Evolutionary conservation across 192 early-diverging fungal genomes (phyloP), one percentile per base, ranked within the genome.

Genomic region (Mortierella hygrophila): DNA sequence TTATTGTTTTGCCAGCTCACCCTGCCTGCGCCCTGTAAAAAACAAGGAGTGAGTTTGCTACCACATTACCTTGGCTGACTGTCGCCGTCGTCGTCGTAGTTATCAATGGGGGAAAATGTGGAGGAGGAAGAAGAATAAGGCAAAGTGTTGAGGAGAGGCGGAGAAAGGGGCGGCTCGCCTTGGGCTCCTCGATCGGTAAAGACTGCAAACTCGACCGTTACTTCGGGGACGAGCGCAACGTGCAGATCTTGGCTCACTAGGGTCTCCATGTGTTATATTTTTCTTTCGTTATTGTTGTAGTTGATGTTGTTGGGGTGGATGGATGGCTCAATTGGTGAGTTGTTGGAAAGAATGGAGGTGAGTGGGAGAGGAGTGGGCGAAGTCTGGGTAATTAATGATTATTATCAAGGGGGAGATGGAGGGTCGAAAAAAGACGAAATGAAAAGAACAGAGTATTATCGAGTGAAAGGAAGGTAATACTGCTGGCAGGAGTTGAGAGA

Each of bases 161-260:
- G 55, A 23, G 55, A 57, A 26, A 57, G 10, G 8, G 55, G 55
- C 0, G 55, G 55, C 55, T 57, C 55, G n/a, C n/a, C 55, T 0
- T 57, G 55, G 21, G 55, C 55, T 57, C 55, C 23, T 57, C 55
- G 55, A 57, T 57, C 55, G 55, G 55, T 57, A n/a, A 75, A 23
- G 18, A 70, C 71, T n/a, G 46, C 69, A 79, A 79, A 79, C 71
- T 73, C 71, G 41, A 79, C 57, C 15, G 46, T 72, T 16, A 75
- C 79, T 23, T 81, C 73, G 9, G 72, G 79, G 40, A 81, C 40
- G 73, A 81, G 20, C 10, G 73, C 70, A 5, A 70, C 35, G 37
- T 75, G 79, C 26, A 55, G 47, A 55, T 75, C 72, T 37, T 81
- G 47, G 37, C 52, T 75, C 57, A 68, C 26, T 42, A 52, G 42